Base-by-base conservation (phyloP, 1,284 basidiomycete genomes). In the Rhodotorula sp. region DNA sequence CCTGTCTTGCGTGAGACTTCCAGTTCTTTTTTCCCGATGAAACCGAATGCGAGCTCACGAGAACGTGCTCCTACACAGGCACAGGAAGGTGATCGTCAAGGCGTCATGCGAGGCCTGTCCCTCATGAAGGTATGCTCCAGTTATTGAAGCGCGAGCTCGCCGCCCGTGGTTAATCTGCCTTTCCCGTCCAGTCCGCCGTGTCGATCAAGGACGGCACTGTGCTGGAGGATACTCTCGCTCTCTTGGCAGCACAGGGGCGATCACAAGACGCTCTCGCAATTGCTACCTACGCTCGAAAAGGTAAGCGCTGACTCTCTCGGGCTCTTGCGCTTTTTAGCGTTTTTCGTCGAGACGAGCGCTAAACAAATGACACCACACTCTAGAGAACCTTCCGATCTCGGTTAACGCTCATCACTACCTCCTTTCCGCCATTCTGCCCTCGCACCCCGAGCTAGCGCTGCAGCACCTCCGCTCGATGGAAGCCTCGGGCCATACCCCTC, bases 341-440 rank as follows among this genome's bases (percentile, higher is more conserved):
- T 24, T 24, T 1, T 7, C 2, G 3, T 14, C 56, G 29, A 62
- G 7, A 69, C 15, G 68, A 48, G 46, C 37, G 48, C 57, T 12
- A 62, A 37, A 59, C 67, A 62, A 63, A 73, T 49, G 51, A 51
- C 45, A 1, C 66, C 86, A 84, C 76, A 17, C 69, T 80, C 20
- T 86, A 86, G 44, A 86, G 84, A 0, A 82, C 0, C 78, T 87
- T 44, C 83, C 91, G 12, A 89, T 91, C 71, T 78, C 83, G 1
- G 90, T 90, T 75, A 89, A 91, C 79, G 77, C 80, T 0, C 83
- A 84, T 64, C 83, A 82, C n/a, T 83, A 85, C 44, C 79, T 87
- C 54, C 89, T 91, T 66, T 82, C 83, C 1, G 79, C 84, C 30
- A 86, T 91, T 44, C 85, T 89, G 73, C 83, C 79, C 5, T 73